A percentile compares a stretch with the other conserved stretches of the same genome.
phyloP scores from a whole-genome alignment of 148 eudicot genomes.

The Arbutus unedo region DNA sequence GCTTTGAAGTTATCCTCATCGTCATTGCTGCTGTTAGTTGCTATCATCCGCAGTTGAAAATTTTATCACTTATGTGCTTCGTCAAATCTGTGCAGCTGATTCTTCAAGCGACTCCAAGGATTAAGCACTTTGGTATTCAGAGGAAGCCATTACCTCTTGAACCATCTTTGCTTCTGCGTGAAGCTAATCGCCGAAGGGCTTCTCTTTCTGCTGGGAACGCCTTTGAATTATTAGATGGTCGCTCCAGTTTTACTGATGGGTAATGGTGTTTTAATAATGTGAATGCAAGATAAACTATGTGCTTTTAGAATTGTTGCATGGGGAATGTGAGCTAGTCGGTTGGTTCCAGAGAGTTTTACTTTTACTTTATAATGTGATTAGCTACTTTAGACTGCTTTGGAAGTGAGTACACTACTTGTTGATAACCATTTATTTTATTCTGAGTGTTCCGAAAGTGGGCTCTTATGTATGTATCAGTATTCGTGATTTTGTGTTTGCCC shows the following conservation, averaged over 20 bases:
- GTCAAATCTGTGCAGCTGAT: slow-evolving; percentile 47
- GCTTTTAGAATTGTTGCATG: background rate
- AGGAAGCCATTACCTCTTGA: slow-evolving; percentile 88
- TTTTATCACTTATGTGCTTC: background rate
- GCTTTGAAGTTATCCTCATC: background rate
- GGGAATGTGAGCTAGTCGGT: background rate
- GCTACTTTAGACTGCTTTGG: background rate
- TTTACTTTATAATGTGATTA: background rate
- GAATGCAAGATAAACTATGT: background rate
- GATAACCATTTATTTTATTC: background rate
- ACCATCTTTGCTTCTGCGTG: slow-evolving; percentile 82
- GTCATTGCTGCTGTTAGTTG: background rate
- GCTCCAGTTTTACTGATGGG: slow-evolving; percentile 48
- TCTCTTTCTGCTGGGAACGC: slow-evolving; percentile 85
- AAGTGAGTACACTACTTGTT: background rate
- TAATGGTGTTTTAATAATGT: slow-evolving; percentile 26
- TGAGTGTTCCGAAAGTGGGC: background rate
- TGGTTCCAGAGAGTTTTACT: slow-evolving; percentile 2
- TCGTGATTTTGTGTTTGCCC: background rate
- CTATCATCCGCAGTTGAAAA: background rate
- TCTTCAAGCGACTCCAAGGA: slow-evolving; percentile 65
- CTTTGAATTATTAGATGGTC: slow-evolving; percentile 66
- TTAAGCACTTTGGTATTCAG: slow-evolving; percentile 87
- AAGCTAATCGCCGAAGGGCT: slow-evolving; percentile 92
- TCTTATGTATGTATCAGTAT: background rate